Evolutionary conservation across 306 rosid genomes (phyloP).

Genomic region (Cicer chorassanicum): DNA sequence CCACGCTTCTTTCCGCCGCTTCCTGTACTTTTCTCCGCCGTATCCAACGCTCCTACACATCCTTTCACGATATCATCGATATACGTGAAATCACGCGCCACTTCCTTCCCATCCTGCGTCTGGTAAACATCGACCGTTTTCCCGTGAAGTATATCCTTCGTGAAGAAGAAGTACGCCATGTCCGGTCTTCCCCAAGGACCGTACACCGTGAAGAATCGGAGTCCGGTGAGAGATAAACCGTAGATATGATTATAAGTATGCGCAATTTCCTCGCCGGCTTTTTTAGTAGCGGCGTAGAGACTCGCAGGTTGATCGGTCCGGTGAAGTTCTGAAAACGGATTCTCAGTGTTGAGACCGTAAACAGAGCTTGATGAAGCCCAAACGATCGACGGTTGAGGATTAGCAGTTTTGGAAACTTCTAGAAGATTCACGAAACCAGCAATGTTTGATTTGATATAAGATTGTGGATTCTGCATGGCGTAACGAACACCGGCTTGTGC

Average conservation of each 20-base stretch:
- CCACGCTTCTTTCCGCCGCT: conserved; percentile 78
- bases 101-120: conserved; percentile 75
- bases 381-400: conserved; percentile 83
- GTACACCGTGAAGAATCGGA: conserved; percentile 89
- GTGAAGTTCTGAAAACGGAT: conserved; percentile 77
- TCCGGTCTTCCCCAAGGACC: conserved; percentile 94
- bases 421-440: conserved; percentile 91
- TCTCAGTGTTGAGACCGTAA: conserved; percentile 77
- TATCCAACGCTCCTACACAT: conserved; percentile 72
- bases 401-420: conserved; percentile 65
- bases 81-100: conserved; percentile 97
- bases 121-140: conserved; percentile 66
- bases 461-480: conserved; percentile 94
- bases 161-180: conserved; percentile 96
- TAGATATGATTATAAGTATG: conserved; percentile 89
- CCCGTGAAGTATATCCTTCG: conserved; percentile 77
- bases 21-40: conserved; percentile 82
- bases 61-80: conserved; percentile 85
- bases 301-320: conserved; percentile 86
- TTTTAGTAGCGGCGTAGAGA: conserved; percentile 89
- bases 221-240: conserved; percentile 76
- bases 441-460: conserved; percentile 75
- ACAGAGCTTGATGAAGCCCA: conserved; percentile 95
- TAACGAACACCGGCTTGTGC: conserved; percentile 97
- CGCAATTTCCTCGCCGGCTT: conserved; percentile 92